Base-by-base conservation (phyloP, 2,329 filamentous ascomycete genomes). In the Pyricularia pennisetigena region DNA sequence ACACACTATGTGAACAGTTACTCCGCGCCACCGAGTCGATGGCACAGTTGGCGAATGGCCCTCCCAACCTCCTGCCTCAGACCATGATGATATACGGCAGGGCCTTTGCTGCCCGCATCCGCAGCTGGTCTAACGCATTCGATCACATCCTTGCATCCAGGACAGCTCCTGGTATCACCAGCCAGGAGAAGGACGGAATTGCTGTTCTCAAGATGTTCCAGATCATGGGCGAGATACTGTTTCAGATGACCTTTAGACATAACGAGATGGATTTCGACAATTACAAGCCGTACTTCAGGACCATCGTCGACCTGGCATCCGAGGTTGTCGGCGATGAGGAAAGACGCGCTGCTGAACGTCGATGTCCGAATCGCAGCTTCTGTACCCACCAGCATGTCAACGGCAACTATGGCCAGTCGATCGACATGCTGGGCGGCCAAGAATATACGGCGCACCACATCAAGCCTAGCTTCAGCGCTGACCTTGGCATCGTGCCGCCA, bases 131-230 rank as follows among this genome's bases (percentile, higher is more conserved):
- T 0, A 73, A 75, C 12, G 85, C 86, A 0, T 89, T 88, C 69
- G 82, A 86, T 16, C 82, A 79, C 10, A 80, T 89, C 12, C 79
- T 88, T 28, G 75, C 77, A 6, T 80, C 81, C 1, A 82, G 87
- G 24, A 79, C 78, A 12, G 78, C 78, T 1, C 82, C 83, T 0
- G 79, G 80, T 1, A 80, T 85, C 54, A 83, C 77, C 70, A 82
- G 80, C 30, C 83, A 87, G 70, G 85, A 87, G 72, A 86, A 86
- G 71, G 83, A 85, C 0, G 86, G 82, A 64, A 88, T 88, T 68
- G 81, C 85, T 5, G 85, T 87, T 12, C 78, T 89, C 6, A 88
- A 88, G 72, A 88, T 89, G 86, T 82, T 82, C 68, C 85, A 87
- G 69, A 79, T 86, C 66, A 89, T 87, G 80, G 81, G 80, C 10